A percentile compares a stretch with the other conserved stretches of the same genome.
Evolutionary conservation across 2,329 filamentous ascomycete species (phyloP).

Genomic region (Botrytis fragariae): DNA sequence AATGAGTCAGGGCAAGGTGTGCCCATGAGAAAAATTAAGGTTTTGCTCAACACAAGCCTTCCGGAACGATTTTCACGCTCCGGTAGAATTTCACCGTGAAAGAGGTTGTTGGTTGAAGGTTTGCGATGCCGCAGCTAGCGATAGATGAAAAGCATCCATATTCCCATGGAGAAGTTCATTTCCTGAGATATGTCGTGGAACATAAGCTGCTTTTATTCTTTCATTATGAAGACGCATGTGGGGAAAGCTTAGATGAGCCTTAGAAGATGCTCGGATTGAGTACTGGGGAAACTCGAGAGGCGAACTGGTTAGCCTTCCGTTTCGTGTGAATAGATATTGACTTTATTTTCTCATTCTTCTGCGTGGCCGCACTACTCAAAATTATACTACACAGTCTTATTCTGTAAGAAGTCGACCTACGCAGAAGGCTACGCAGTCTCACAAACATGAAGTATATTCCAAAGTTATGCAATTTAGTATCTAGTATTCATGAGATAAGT

Average conservation of each 20-base stretch:
- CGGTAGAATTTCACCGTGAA: too few relatives aligned
- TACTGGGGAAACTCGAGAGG: not conserved
- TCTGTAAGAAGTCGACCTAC: not conserved
- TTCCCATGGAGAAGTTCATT: not conserved
- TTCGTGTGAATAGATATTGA: not conserved
- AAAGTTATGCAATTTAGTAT: not conserved
- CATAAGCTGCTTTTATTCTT: not conserved
- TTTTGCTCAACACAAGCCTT: not conserved
- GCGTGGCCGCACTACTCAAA: not conserved
- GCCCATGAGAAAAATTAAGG: not conserved
- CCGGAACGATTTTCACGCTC: not conserved
- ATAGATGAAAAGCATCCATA: not conserved
- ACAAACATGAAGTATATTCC: not conserved
- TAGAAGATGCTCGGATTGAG: not conserved
- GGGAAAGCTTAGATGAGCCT: not conserved
- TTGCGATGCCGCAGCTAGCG: not conserved
- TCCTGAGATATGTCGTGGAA: not conserved
- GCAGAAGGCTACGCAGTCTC: not conserved
- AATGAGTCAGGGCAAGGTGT: not conserved
- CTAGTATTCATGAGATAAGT: not conserved
- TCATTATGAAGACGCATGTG: not conserved
- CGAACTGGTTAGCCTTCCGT: not conserved
- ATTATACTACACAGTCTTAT: not conserved
- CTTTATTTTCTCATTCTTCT: not conserved
- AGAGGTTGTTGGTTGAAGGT: not conserved